Conservation (phyloP, 352 stramenopile genomes). For the Pythium diclinum region DNA sequence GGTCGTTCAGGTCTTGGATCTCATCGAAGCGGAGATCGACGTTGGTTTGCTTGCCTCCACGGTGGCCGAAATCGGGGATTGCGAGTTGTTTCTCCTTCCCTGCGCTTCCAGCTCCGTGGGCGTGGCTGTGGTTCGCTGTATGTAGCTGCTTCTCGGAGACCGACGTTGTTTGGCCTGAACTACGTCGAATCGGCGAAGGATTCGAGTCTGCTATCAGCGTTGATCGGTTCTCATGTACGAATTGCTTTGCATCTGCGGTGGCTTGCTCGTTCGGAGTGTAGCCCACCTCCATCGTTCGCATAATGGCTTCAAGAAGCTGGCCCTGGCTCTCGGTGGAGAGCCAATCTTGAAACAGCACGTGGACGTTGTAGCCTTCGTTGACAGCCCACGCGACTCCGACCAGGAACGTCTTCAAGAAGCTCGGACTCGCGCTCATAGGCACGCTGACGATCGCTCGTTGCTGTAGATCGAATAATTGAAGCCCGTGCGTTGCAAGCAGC, state of each 20-base stretch:
- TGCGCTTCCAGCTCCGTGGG: not conserved
- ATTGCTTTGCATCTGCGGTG: constrained; percentile 57
- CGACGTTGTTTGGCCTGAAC: not conserved
- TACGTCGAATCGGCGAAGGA: constrained; percentile 5
- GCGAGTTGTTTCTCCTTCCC: not conserved
- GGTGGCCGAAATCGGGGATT: constrained; percentile 20
- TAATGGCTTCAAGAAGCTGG: constrained; percentile 56
- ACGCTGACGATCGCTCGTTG: constrained; percentile 67
- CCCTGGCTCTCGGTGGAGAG: constrained; percentile 48
- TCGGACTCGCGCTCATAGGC: constrained; percentile 42
- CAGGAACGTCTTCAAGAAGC: constrained; percentile 73
- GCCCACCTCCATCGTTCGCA: constrained; percentile 70
- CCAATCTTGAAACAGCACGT: constrained; percentile 63
- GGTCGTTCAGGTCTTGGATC: not conserved
- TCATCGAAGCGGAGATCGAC: constrained; percentile 23
- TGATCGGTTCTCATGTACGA: constrained; percentile 48
- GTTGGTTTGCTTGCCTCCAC: not conserved
- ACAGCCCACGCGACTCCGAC: constrained; percentile 55
- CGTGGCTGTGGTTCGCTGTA: not conserved
- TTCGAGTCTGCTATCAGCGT: constrained; percentile 7
- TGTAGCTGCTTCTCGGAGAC: constrained; percentile 6
- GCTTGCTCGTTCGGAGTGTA: constrained; percentile 41
- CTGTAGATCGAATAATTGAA: constrained; percentile 80
- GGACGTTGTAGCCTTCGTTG: constrained; percentile 74
- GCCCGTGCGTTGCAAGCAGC: constrained; percentile 14